These are phyloP conservation scores for Acanthamoeba rhysodes DNA, from an alignment of 208 protist genomes.

Conservation along the genomic window DNA sequence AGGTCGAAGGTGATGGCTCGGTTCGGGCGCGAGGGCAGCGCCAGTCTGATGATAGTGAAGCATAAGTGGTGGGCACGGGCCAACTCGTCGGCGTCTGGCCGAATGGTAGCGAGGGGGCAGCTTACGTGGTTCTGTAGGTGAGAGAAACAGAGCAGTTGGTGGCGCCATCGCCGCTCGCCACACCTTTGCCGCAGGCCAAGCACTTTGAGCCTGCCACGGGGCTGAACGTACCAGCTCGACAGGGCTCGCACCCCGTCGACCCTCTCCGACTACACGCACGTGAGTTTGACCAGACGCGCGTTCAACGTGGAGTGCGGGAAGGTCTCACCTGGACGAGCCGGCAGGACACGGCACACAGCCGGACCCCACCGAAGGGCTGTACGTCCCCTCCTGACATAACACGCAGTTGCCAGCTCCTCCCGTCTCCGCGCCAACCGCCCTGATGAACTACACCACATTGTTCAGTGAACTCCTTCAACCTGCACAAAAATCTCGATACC, in stretches of 20 bases:
- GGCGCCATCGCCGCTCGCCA: neutral
- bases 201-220: constrained; percentile 3
- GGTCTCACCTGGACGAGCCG: neutral
- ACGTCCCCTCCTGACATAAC: neutral
- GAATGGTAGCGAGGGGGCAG: neutral
- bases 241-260: neutral
- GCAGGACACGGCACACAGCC: constrained; percentile 2
- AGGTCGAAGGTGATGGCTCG: constrained; percentile 38
- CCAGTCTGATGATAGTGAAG: neutral
- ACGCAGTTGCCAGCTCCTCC: neutral
- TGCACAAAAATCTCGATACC: neutral
- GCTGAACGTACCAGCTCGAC: neutral
- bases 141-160: constrained; percentile 32
- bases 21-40: neutral
- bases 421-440: neutral
- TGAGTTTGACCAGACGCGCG: neutral
- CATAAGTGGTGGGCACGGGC: neutral
- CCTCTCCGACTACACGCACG: neutral
- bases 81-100: too few relatives aligned
- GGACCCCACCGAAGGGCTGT: neutral
- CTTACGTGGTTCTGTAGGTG: constrained; percentile 17
- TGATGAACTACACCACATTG: neutral
- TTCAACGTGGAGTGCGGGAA: neutral
- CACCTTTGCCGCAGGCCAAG: neutral
- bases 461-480: neutral